These are phyloP conservation scores for Aspergillus puulaauensis DNA, from an alignment of 2,329 filamentous ascomycete genomes.

Conservation along the genomic window DNA sequence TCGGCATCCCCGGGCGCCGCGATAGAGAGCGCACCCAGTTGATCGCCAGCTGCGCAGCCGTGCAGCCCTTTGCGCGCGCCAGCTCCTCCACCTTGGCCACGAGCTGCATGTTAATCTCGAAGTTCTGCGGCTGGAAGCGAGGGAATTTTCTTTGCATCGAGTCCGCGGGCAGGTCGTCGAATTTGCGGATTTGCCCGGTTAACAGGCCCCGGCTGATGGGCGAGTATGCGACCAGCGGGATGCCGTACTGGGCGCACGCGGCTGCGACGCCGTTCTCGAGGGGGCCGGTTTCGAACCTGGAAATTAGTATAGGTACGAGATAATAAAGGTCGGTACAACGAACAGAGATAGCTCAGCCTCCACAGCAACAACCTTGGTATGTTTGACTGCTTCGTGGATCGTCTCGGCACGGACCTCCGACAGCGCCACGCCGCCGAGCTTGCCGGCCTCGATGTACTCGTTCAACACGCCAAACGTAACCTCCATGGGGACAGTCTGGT, in stretches of 20 bases:
- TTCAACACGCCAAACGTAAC: slow-evolving; percentile 42
- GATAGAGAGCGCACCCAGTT: slow-evolving; percentile 50
- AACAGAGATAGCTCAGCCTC: slow-evolving; percentile 63
- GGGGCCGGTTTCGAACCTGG: slow-evolving; percentile 49
- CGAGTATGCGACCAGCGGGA: slow-evolving; percentile 71
- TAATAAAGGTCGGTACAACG: slow-evolving; percentile 20
- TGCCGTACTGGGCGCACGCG: slow-evolving; percentile 62
- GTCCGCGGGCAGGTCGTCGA: slow-evolving; percentile 48
- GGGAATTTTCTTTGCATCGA: slow-evolving; percentile 47
- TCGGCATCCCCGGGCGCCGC: slow-evolving; percentile 43
- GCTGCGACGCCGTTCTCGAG: slow-evolving; percentile 47
- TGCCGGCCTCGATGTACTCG: slow-evolving; percentile 42
- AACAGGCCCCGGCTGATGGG: slow-evolving; percentile 62
- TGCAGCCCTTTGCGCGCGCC: slow-evolving; percentile 45
- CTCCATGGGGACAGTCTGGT: slow-evolving; percentile 52
- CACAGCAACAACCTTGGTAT: slow-evolving; percentile 50
- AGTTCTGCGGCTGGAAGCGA: slow-evolving; percentile 52
- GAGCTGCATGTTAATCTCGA: slow-evolving; percentile 51
- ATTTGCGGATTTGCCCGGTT: slow-evolving; percentile 49
- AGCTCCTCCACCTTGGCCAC: slow-evolving; percentile 47
- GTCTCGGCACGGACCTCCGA: slow-evolving; percentile 47
- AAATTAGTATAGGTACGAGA: slow-evolving; percentile 57
- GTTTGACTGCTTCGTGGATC: slow-evolving; percentile 37
- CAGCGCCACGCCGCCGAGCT: slow-evolving; percentile 45
- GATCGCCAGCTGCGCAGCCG: slow-evolving; percentile 49